phyloP scores from a whole-genome alignment of 768 basidiomycete species.

The Trametes elegans region DNA sequence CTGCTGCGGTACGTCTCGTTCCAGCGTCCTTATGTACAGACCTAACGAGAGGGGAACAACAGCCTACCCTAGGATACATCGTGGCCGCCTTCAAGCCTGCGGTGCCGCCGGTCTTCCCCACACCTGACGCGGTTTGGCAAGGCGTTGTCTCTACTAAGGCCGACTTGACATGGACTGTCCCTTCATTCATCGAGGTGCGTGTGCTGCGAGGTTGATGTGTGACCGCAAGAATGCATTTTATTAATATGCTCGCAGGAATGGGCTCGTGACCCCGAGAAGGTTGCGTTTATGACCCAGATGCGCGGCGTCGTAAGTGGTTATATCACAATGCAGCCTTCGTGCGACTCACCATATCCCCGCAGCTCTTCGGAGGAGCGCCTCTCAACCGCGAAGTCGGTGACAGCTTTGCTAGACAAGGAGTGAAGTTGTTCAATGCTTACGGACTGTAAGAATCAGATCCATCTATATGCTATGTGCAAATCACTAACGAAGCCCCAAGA shows the following conservation, averaged over 20 bases:
- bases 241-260: no score
- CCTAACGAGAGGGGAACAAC: no score
- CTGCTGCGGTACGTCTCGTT: neutral
- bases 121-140: constrained; percentile 15
- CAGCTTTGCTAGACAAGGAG: constrained; percentile 6
- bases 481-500: neutral
- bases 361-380: constrained; percentile 17
- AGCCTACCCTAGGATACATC: constrained; percentile 16
- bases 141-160: neutral
- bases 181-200: constrained; percentile 21
- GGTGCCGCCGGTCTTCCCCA: constrained; percentile 25
- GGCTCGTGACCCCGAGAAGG: constrained; percentile 21
- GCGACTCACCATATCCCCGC: neutral
- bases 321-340: neutral
- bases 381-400: constrained; percentile 10
- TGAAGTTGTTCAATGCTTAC: constrained; percentile 7
- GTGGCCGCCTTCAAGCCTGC: constrained; percentile 26
- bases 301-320: neutral
- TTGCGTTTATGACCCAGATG: constrained; percentile 13
- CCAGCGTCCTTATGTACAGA: no score
- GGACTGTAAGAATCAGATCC: neutral
- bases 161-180: constrained; percentile 17
- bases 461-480: neutral
- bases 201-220: no score
- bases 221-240: no score